Conservation (phyloP, 257 asterid genomes). For the Buddleja alternifolia region DNA sequence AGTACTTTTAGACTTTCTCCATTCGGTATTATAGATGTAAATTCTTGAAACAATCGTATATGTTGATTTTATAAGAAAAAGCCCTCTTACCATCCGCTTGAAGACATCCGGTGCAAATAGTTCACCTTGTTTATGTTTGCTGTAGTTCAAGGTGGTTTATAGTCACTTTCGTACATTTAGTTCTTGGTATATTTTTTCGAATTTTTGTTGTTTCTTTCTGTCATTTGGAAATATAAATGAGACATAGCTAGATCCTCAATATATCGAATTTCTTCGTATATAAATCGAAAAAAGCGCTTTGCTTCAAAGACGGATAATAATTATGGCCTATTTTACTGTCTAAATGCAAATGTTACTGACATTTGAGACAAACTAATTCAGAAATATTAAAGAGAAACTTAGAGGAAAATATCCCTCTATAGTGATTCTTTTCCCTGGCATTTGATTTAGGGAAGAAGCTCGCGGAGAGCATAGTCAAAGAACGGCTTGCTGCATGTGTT, state of each 20-base stretch:
- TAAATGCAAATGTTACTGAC: neutral
- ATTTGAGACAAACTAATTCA: no score
- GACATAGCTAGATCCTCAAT: neutral
- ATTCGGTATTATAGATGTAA: neutral
- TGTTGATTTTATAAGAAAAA: slow-evolving; percentile 1
- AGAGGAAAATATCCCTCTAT: neutral
- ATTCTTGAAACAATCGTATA: neutral
- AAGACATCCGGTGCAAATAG: neutral
- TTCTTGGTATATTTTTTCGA: neutral
- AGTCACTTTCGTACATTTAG: neutral
- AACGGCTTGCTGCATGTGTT: slow-evolving; percentile 93
- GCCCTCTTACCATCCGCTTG: neutral
- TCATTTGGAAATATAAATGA: neutral
- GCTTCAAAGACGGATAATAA: neutral
- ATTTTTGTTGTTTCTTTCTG: neutral
- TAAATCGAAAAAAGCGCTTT: neutral
- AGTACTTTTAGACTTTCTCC: neutral
- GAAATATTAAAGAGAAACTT: neutral
- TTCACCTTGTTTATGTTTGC: neutral
- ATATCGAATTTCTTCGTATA: neutral
- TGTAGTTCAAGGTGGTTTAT: slow-evolving; percentile 4
- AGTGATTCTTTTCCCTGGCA: slow-evolving; percentile 20
- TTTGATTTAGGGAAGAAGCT: slow-evolving; percentile 74
- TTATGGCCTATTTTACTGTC: neutral
- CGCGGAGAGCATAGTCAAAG: slow-evolving; percentile 90